A percentile compares a stretch with the other conserved stretches of the same genome.
phyloP scores from a whole-genome alignment of 352 stramenopile genomes.

The Blastocystis sp. region DNA sequence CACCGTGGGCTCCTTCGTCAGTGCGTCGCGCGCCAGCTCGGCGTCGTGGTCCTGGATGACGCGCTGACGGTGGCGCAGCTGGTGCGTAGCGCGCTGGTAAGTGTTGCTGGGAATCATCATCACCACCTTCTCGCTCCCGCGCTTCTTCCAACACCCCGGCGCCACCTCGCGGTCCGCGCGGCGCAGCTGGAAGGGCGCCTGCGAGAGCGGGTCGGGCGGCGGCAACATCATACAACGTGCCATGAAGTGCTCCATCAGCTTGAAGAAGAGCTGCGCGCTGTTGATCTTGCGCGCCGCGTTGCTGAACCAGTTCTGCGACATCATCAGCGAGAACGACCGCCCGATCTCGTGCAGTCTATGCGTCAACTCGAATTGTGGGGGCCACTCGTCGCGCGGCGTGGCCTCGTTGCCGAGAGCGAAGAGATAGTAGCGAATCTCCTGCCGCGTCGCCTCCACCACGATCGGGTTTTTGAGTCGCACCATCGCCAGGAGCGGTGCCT shows the following conservation, averaged over 20 bases:
- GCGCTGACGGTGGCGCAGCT: constrained; percentile 25
- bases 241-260: constrained; percentile 61
- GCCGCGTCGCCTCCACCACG: not conserved
- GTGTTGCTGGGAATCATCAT: constrained; percentile 29
- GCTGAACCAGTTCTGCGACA: constrained; percentile 55
- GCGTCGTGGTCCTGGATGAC: constrained; percentile 52
- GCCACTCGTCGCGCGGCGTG: constrained; percentile 10
- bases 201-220: not conserved
- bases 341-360: constrained; percentile 56
- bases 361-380: not conserved
- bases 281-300: constrained; percentile 57
- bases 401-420: constrained; percentile 24
- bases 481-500: not conserved
- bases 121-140: not conserved
- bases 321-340: constrained; percentile 57
- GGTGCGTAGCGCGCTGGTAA: constrained; percentile 10
- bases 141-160: not conserved
- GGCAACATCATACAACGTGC: constrained; percentile 34
- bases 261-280: not conserved
- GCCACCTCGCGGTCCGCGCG: not conserved
- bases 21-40: not conserved
- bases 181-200: not conserved
- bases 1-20: constrained; percentile 20
- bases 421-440: constrained; percentile 37
- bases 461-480: constrained; percentile 40